These are phyloP conservation scores for Cotoneaster glaucophyllus DNA, from an alignment of 306 rosid genomes.

Conservation along the genomic window DNA sequence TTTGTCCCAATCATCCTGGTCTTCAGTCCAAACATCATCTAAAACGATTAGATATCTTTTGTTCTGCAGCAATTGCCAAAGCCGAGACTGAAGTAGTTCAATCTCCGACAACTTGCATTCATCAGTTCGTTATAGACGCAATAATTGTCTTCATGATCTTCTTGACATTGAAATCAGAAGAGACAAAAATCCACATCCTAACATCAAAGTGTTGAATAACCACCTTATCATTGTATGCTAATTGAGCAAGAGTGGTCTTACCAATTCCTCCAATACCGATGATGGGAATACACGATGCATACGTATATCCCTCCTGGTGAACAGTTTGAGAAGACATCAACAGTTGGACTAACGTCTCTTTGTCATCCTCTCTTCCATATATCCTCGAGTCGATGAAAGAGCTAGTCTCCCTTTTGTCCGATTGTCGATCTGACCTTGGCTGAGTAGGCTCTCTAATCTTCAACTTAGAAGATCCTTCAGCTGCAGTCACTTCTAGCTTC, in stretches of 20 bases:
- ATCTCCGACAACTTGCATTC: neutral
- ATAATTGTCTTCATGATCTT: conserved; percentile 3
- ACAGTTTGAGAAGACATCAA: neutral
- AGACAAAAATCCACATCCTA: conserved; percentile 1
- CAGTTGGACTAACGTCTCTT: neutral
- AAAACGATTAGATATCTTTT: neutral
- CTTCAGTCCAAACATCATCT: conserved; percentile 16
- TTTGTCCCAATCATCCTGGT: conserved; percentile 4
- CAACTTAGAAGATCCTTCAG: neutral
- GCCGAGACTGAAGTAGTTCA: neutral
- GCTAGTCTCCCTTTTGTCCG: neutral
- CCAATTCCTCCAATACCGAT: neutral
- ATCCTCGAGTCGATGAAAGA: neutral
- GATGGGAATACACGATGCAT: neutral
- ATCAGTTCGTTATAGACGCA: neutral
- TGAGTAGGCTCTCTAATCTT: neutral
- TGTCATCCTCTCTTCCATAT: neutral
- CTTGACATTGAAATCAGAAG: neutral
- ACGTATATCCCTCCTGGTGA: neutral
- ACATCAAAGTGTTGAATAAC: neutral
- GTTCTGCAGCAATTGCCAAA: neutral
- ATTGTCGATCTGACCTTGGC: neutral
- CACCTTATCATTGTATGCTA: neutral
- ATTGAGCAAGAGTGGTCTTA: conserved; percentile 11
- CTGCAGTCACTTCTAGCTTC: neutral